phyloP scores from a whole-genome alignment of 2,329 filamentous ascomycete species.

The Fusarium algeriense region DNA sequence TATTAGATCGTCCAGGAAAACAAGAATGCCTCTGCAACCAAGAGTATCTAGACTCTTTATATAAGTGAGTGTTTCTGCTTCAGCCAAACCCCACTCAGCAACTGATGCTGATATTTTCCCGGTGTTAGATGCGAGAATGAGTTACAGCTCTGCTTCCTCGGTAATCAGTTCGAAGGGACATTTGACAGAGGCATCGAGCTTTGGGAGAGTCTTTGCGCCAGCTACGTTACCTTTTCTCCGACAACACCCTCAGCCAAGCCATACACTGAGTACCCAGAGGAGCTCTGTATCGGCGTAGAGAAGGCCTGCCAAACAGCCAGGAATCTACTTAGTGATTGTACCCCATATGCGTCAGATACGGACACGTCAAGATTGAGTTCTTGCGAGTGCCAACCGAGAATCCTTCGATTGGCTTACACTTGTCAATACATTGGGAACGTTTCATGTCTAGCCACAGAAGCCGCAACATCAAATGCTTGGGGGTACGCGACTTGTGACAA shows the following conservation, averaged over 20 bases:
- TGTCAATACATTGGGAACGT: background rate
- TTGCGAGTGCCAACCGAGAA: background rate
- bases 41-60: background rate
- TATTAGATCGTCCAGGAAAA: background rate
- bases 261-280: background rate
- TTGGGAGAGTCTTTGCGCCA: background rate
- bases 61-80: background rate
- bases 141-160: background rate
- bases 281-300: background rate
- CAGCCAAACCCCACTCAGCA: background rate
- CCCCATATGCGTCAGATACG: background rate
- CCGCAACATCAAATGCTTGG: background rate
- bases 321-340: background rate
- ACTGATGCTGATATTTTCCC: background rate
- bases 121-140: background rate
- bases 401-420: background rate
- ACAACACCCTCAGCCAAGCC: background rate
- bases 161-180: background rate
- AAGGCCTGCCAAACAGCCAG: background rate
- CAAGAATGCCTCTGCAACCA: slow-evolving; percentile 1
- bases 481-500: background rate
- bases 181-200: background rate
- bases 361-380: slow-evolving; percentile 1
- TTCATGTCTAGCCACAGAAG: background rate
- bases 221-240: background rate